Percentiles rank a stretch among this genome's conserved stretches.
These are phyloP conservation scores for Flaveria floridana DNA, from an alignment of 140 eudicot genomes.

Conservation along the genomic window DNA sequence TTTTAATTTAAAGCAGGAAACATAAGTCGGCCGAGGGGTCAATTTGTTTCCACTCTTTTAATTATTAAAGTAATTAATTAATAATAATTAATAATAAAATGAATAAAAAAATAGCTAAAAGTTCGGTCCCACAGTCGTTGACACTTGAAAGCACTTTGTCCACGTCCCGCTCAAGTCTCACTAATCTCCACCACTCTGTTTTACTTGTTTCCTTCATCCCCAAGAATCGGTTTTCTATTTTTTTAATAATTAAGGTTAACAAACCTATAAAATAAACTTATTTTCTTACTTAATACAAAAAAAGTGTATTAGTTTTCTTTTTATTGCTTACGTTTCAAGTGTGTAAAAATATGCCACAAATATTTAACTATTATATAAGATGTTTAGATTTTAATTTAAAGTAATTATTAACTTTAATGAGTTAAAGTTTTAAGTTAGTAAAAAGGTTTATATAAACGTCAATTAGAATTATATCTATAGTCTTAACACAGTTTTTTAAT, in stretches of 20 bases:
- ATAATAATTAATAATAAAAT: neutral
- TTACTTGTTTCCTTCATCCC: constrained; percentile 15
- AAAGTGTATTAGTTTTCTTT: no score
- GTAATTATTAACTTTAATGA: no score
- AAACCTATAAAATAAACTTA: no score
- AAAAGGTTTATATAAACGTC: no score
- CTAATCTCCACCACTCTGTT: neutral
- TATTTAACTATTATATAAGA: no score
- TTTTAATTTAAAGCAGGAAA: constrained; percentile 1
- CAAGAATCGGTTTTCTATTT: constrained; percentile 12
- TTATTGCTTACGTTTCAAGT: no score
- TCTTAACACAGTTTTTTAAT: no score
- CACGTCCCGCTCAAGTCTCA: constrained; percentile 27
- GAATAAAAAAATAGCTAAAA: neutral
- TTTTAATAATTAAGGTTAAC: neutral
- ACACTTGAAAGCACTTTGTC: constrained; percentile 19
- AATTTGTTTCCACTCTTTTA: constrained; percentile 24
- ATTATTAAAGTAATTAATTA: neutral
- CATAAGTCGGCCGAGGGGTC: constrained; percentile 26
- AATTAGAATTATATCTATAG: no score
- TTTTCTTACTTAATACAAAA: no score
- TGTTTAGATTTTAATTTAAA: no score
- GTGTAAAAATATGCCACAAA: no score
- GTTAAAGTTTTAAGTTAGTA: no score
- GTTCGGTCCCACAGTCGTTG: neutral